Conservation (phyloP, 768 basidiomycete species). For the Filobasidium floriforme region DNA sequence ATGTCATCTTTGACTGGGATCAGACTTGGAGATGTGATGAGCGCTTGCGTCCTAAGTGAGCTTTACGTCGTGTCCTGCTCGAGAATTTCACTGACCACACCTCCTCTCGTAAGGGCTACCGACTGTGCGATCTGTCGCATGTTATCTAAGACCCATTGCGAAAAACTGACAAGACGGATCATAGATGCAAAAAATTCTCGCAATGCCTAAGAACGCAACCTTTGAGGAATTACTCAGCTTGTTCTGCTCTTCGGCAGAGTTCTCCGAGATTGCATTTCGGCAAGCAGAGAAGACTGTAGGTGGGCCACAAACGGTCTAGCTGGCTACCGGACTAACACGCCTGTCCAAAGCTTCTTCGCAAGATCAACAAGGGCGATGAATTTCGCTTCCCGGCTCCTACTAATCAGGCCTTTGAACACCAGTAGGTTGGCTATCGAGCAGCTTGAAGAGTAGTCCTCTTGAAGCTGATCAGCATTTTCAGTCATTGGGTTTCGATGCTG, state of each 20-base stretch:
- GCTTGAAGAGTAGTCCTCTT: too few species aligned
- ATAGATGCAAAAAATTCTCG: conserved; percentile 31
- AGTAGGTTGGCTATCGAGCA: too few species aligned
- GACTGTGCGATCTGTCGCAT: neutral
- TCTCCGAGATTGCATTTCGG: conserved; percentile 32
- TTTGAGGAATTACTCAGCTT: conserved; percentile 25
- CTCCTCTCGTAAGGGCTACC: too few species aligned
- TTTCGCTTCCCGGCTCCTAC: conserved; percentile 62
- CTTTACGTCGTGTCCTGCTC: neutral
- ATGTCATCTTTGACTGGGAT: too few species aligned
- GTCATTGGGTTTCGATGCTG: conserved; percentile 71
- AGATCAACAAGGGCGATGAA: conserved; percentile 51
- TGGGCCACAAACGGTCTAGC: neutral
- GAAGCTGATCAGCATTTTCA: conserved; percentile 4
- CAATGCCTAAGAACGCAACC: conserved; percentile 19
- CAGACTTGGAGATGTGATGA: conserved; percentile 32
- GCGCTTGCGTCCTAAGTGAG: conserved; percentile 31
- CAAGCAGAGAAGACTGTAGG: conserved; percentile 32
- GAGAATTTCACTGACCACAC: too few species aligned
- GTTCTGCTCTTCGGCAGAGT: conserved; percentile 30
- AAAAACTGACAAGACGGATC: neutral
- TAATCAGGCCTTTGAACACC: neutral
- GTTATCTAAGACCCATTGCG: neutral
- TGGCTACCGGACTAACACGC: conserved; percentile 37
- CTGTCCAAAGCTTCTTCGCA: conserved; percentile 38